A percentile compares a stretch with the other conserved stretches of the same genome.
These are phyloP conservation scores for Deinandra increscens DNA, from an alignment of 129 eudicot genomes.

Conservation along the genomic window DNA sequence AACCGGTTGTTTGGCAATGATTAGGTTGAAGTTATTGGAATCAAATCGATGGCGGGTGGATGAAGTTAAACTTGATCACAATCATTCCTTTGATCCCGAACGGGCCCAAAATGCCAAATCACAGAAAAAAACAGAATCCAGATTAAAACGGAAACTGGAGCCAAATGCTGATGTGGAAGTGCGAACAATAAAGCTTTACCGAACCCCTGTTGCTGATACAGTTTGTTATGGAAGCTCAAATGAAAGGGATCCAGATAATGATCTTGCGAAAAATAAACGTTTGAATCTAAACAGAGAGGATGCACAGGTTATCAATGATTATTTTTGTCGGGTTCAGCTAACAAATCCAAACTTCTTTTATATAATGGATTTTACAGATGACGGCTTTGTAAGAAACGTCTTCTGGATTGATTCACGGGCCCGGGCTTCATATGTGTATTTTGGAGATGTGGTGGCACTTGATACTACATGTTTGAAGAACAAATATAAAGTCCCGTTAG, in stretches of 20 bases:
- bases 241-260: slow-evolving; percentile 42
- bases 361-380: slow-evolving; percentile 74
- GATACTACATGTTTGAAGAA: slow-evolving; percentile 66
- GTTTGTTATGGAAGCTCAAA: slow-evolving; percentile 47
- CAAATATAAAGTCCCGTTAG: slow-evolving; percentile 51
- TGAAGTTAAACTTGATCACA: slow-evolving; percentile 83
- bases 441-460: slow-evolving; percentile 67
- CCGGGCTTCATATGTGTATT: slow-evolving; percentile 67
- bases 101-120: slow-evolving; percentile 74
- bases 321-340: slow-evolving; percentile 61
- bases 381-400: slow-evolving; percentile 61
- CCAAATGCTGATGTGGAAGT: slow-evolving; percentile 62
- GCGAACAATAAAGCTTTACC: slow-evolving; percentile 70
- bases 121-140: slow-evolving; percentile 62
- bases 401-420: slow-evolving; percentile 91
- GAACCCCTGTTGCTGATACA: slow-evolving; percentile 51
- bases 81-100: slow-evolving; percentile 77
- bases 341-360: slow-evolving; percentile 67
- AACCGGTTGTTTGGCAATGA: slow-evolving; percentile 86
- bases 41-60: slow-evolving; percentile 79
- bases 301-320: slow-evolving; percentile 42
- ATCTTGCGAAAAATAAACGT: slow-evolving; percentile 35
- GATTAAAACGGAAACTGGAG: slow-evolving; percentile 54
- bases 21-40: slow-evolving; percentile 69
- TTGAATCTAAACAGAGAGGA: slow-evolving; percentile 58